Evolutionary conservation across 2,329 filamentous ascomycete genomes (phyloP).

Genomic region (Fusarium devonianum): DNA sequence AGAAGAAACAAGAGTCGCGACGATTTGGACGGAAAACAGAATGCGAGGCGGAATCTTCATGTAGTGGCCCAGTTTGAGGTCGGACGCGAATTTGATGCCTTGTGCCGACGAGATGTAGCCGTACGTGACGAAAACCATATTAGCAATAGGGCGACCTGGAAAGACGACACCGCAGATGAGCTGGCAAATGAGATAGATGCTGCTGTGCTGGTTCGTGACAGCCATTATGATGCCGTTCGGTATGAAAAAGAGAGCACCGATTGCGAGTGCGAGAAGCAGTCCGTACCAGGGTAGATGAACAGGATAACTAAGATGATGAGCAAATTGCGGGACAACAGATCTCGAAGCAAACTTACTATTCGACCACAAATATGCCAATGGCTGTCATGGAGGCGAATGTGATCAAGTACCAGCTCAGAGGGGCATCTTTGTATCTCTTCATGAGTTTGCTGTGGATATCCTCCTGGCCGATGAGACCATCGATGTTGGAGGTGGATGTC

Average conservation of each 20-base stretch:
- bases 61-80: slow-evolving; percentile 87
- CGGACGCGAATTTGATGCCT: slow-evolving; percentile 86
- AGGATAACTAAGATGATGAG: slow-evolving; percentile 66
- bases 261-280: slow-evolving; percentile 76
- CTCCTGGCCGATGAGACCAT: slow-evolving; percentile 71
- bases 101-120: slow-evolving; percentile 89
- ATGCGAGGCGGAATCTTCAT: slow-evolving; percentile 87
- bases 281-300: slow-evolving; percentile 89
- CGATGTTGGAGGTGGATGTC: slow-evolving; percentile 51
- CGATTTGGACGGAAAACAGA: slow-evolving; percentile 79
- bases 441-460: slow-evolving; percentile 88
- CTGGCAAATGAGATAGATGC: slow-evolving; percentile 86
- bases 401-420: slow-evolving; percentile 79
- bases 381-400: slow-evolving; percentile 79
- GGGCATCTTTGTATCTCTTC: slow-evolving; percentile 82
- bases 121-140: slow-evolving; percentile 94
- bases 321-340: background rate
- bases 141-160: slow-evolving; percentile 84
- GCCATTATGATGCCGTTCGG: slow-evolving; percentile 94
- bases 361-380: slow-evolving; percentile 83
- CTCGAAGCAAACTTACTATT: slow-evolving; percentile 67
- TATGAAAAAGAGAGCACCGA: slow-evolving; percentile 84
- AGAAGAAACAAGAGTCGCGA: slow-evolving; percentile 77
- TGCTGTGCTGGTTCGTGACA: slow-evolving; percentile 88
- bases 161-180: slow-evolving; percentile 83